Conservation (phyloP, 192 early-diverging fungal genomes). For the Podila horticola region DNA sequence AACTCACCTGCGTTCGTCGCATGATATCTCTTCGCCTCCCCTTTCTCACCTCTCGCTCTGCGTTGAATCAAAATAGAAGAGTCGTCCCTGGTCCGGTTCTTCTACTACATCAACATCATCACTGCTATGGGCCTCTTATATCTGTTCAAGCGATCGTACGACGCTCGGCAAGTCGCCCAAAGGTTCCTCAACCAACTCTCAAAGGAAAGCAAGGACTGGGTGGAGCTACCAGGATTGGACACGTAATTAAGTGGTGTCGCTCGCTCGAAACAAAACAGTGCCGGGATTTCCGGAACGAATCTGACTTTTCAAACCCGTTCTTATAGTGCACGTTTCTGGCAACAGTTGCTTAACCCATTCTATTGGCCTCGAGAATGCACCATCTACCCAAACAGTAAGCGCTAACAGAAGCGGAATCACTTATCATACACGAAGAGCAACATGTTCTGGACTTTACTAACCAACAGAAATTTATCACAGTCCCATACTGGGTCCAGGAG, state of each 20-base stretch:
- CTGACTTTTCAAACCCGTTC: neutral
- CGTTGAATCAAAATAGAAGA: slow-evolving; percentile 15
- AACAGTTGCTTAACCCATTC: slow-evolving; percentile 46
- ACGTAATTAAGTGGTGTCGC: neutral
- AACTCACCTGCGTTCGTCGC: neutral
- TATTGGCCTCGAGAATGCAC: slow-evolving; percentile 29
- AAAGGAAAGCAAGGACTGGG: slow-evolving; percentile 29
- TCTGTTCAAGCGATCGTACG: slow-evolving; percentile 33
- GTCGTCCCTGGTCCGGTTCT: slow-evolving; percentile 35
- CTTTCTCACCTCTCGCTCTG: neutral
- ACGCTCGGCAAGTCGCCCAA: slow-evolving; percentile 27
- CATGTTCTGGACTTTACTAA: neutral
- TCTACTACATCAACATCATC: slow-evolving; percentile 49
- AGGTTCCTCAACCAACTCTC: slow-evolving; percentile 34
- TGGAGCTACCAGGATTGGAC: slow-evolving; percentile 23
- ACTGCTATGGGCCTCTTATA: slow-evolving; percentile 34
- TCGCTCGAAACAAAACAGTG: neutral
- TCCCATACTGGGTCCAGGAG: slow-evolving; percentile 39
- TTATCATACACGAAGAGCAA: neutral
- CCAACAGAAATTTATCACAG: slow-evolving; percentile 2
- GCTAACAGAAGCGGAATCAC: neutral
- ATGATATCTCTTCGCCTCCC: neutral
- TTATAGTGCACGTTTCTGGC: slow-evolving; percentile 35
- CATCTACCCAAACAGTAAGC: slow-evolving; percentile 33
- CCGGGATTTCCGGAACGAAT: neutral